A percentile compares a stretch with the other conserved stretches of the same genome.
Evolutionary conservation across 441 rosid species (phyloP).

Genomic region (Populus hybrid): DNA sequence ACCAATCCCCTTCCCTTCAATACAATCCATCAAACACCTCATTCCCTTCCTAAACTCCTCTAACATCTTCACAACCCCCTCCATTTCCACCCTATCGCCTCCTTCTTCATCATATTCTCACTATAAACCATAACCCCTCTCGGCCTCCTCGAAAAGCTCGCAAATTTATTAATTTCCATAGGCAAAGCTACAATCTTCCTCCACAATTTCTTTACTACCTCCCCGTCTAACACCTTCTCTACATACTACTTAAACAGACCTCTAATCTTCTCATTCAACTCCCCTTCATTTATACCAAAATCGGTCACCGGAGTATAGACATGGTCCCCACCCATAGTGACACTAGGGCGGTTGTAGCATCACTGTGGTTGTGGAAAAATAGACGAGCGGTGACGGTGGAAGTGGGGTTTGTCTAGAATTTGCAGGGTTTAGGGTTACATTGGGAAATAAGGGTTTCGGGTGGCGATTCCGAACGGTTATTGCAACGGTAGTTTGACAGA

Average conservation of each 20-base stretch:
- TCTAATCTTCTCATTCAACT: conserved; percentile 4
- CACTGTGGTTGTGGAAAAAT: not conserved
- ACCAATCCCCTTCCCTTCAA: conserved; percentile 12
- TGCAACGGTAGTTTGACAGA: not conserved
- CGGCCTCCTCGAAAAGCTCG: not conserved
- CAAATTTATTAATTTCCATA: not conserved
- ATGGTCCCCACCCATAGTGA: conserved; percentile 21
- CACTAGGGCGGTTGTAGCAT: conserved; percentile 7
- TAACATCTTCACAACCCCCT: conserved; percentile 7
- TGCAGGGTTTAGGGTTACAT: conserved; percentile 11
- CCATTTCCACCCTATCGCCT: conserved; percentile 8
- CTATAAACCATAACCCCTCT: not conserved
- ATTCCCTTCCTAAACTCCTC: conserved; percentile 20
- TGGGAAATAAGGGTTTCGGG: conserved; percentile 9
- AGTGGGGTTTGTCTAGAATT: not conserved
- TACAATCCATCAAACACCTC: conserved; percentile 14
- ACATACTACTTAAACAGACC: conserved; percentile 6
- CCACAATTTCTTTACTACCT: conserved; percentile 12
- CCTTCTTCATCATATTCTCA: not conserved
- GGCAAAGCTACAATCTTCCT: not conserved
- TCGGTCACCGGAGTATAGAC: conserved; percentile 4
- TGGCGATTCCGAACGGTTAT: not conserved
- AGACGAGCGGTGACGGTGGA: not conserved
- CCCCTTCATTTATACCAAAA: not conserved
- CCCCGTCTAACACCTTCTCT: conserved; percentile 5